phyloP scores from a whole-genome alignment of 768 basidiomycete species.

The Suillus brevipes region DNA sequence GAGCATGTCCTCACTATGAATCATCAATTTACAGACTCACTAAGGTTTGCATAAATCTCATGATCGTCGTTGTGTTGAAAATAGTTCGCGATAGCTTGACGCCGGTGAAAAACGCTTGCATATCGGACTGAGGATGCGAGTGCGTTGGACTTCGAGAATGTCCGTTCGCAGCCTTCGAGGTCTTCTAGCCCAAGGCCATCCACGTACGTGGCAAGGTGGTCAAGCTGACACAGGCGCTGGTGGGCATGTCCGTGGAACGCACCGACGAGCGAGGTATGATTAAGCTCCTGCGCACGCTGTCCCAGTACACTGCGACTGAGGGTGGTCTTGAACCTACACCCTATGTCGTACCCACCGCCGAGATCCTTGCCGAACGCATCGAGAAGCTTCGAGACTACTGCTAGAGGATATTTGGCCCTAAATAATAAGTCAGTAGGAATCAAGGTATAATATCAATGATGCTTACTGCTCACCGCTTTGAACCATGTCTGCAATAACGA shows the following conservation, averaged over 20 bases:
- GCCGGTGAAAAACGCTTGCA: slow-evolving; percentile 21
- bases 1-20: no score
- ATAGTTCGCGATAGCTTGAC: slow-evolving; percentile 10
- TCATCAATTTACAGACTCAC: not conserved
- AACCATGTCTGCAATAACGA: no score
- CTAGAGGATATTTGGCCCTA: slow-evolving; percentile 27
- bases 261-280: slow-evolving; percentile 14
- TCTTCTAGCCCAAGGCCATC: slow-evolving; percentile 21
- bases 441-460: not conserved
- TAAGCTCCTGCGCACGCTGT: not conserved
- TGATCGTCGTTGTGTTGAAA: not conserved
- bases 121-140: slow-evolving; percentile 15
- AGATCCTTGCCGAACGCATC: slow-evolving; percentile 11
- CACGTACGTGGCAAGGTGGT: slow-evolving; percentile 17
- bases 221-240: slow-evolving; percentile 21
- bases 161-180: slow-evolving; percentile 21
- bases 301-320: slow-evolving; percentile 15
- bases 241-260: slow-evolving; percentile 29
- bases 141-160: slow-evolving; percentile 21
- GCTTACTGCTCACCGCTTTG: slow-evolving; percentile 2
- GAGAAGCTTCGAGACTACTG: slow-evolving; percentile 13
- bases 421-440: not conserved
- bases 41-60: slow-evolving; percentile 7
- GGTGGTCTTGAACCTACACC: slow-evolving; percentile 20
- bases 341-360: slow-evolving; percentile 24